Evolutionary conservation across 306 rosid species (phyloP).

Genomic region (Fragaria vesca): DNA sequence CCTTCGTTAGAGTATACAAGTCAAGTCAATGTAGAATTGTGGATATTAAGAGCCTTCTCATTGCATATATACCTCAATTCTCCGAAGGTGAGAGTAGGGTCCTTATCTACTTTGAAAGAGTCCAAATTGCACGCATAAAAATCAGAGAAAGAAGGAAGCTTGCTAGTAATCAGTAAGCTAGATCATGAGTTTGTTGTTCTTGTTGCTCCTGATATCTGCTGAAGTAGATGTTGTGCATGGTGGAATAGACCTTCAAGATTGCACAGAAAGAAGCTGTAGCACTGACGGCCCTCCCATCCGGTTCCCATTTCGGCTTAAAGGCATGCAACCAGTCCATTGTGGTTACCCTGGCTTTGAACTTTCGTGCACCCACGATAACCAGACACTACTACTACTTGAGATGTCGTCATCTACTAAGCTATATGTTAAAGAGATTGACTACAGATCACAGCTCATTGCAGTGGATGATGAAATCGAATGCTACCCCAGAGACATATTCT

Average conservation of each 20-base stretch:
- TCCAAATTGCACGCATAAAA: too few relatives aligned
- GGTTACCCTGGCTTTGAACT: conserved; percentile 45
- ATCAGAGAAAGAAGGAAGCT: neutral
- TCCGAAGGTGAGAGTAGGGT: neutral
- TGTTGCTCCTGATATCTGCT: neutral
- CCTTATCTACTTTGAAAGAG: neutral
- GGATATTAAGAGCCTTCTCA: neutral
- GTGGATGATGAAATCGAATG: too few relatives aligned
- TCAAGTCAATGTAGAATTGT: neutral
- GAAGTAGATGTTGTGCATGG: neutral
- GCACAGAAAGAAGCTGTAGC: conserved; percentile 21
- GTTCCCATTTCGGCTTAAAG: conserved; percentile 44
- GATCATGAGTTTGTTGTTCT: neutral
- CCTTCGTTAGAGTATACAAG: neutral
- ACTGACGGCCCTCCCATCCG: conserved; percentile 5
- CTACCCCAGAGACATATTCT: too few relatives aligned
- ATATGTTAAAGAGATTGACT: neutral
- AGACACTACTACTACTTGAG: conserved; percentile 16
- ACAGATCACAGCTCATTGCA: neutral
- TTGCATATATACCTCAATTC: neutral
- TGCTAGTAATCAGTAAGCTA: neutral
- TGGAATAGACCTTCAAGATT: conserved; percentile 7
- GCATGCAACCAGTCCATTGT: neutral
- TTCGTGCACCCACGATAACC: conserved; percentile 16
- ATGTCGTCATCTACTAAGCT: conserved; percentile 2